phyloP scores from a whole-genome alignment of 2,329 filamentous ascomycete genomes.

The Arthrobotrys iridis region DNA sequence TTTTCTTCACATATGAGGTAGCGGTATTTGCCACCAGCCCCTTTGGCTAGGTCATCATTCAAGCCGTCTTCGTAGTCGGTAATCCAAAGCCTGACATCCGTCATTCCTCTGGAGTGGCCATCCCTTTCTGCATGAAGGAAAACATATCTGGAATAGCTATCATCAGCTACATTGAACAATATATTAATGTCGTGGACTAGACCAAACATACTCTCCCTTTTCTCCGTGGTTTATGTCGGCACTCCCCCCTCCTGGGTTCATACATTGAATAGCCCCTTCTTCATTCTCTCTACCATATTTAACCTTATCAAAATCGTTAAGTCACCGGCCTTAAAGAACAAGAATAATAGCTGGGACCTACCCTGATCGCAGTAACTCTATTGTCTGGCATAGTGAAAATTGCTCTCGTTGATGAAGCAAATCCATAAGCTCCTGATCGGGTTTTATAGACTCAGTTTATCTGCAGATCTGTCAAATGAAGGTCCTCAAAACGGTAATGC shows the following conservation, averaged over 20 bases:
- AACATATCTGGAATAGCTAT: background rate
- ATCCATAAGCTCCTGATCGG: too few species aligned
- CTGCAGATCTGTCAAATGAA: too few species aligned
- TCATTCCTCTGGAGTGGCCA: background rate
- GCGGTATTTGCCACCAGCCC: background rate
- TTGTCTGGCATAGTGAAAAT: too few species aligned
- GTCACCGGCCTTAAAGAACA: too few species aligned
- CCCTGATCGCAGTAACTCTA: too few species aligned
- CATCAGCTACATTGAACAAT: background rate
- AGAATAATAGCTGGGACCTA: too few species aligned
- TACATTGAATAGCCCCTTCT: background rate
- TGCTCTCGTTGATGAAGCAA: too few species aligned
- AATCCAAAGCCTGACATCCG: background rate
- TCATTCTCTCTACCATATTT: background rate
- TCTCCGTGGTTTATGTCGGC: background rate
- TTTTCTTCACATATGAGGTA: background rate
- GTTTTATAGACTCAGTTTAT: too few species aligned
- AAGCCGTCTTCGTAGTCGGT: background rate
- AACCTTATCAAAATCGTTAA: background rate
- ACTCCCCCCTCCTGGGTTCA: background rate
- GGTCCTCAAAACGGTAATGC: too few species aligned
- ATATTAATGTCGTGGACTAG: background rate
- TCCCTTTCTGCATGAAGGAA: background rate
- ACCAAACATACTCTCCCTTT: background rate
- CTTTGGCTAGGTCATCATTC: background rate